These are phyloP conservation scores for Tuber aestivum DNA, from an alignment of 495 filamentous ascomycete species.

Conservation along the genomic window DNA sequence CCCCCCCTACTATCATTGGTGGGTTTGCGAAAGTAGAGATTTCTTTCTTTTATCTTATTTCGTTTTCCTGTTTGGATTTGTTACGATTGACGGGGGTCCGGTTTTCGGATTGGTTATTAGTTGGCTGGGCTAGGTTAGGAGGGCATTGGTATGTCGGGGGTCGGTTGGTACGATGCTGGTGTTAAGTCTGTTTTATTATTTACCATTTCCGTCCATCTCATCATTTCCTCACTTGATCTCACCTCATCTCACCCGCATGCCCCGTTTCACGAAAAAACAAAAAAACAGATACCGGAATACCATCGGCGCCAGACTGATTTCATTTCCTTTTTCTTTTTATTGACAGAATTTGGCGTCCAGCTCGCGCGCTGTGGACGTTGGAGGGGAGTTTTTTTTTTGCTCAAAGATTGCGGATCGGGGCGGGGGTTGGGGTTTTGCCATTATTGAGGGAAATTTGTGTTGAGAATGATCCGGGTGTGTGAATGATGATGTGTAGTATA, in stretches of 20 bases:
- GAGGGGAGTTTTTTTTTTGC: neutral
- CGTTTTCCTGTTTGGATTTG: neutral
- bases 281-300: neutral
- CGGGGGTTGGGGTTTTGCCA: neutral
- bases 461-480: neutral
- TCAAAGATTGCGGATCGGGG: neutral
- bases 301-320: neutral
- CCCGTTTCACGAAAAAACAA: neutral
- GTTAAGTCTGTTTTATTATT: neutral
- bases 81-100: neutral
- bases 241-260: neutral
- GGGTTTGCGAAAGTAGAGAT: neutral
- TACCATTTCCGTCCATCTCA: neutral
- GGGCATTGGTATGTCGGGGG: neutral
- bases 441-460: neutral
- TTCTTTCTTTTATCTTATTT: neutral
- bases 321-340: neutral
- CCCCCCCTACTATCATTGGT: neutral
- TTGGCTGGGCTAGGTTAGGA: neutral
- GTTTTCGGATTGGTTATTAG: neutral
- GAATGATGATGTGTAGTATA: neutral
- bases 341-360: neutral
- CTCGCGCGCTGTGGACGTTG: neutral
- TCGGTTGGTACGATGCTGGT: neutral
- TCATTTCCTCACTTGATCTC: neutral